A percentile compares a stretch with the other conserved stretches of the same genome.
phyloP scores from a whole-genome alignment of 2,329 filamentous ascomycete species.

The Fonsecaea pedrosoi region DNA sequence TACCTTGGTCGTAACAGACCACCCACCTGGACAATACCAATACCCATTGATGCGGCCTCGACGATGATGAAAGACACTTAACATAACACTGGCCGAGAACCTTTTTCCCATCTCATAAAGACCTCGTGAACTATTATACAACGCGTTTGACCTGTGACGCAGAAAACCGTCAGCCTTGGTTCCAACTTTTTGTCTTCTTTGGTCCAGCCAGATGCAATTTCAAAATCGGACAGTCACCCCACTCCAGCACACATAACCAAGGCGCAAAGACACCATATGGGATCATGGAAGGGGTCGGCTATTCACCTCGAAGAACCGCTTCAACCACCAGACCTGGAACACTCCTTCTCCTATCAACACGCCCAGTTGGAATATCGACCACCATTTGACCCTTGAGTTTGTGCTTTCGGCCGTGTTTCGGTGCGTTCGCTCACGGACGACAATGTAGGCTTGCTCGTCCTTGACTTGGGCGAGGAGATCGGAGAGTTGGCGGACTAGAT shows the following conservation, averaged over 20 bases:
- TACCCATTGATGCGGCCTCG: background rate
- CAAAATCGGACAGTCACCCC: background rate
- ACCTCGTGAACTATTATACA: constrained; percentile 45
- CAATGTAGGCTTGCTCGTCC: constrained; percentile 97
- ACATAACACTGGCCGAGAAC: background rate
- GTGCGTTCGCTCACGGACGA: constrained; percentile 92
- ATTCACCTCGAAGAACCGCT: constrained; percentile 88
- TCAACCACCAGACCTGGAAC: constrained; percentile 99
- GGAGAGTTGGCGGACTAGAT: constrained; percentile 76
- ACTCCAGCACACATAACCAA: background rate
- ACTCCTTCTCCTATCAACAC: constrained; percentile 89
- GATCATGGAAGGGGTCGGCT: constrained; percentile 36
- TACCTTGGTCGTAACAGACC: background rate
- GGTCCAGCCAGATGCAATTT: background rate
- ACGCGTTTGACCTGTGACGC: constrained; percentile 54
- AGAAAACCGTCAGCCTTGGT: constrained; percentile 30
- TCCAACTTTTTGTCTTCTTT: constrained; percentile 12
- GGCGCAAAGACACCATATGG: background rate
- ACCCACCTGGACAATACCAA: background rate
- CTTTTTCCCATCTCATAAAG: background rate
- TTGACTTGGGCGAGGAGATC: constrained; percentile 90
- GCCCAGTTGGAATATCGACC: constrained; percentile 94
- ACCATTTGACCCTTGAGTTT: constrained; percentile 98
- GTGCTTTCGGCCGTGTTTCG: constrained; percentile 99
- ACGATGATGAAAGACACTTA: background rate